Percentiles rank a stretch among this genome's conserved stretches.
phyloP scores from a whole-genome alignment of 495 filamentous ascomycete species.

The Geopyxis carbonaria region DNA sequence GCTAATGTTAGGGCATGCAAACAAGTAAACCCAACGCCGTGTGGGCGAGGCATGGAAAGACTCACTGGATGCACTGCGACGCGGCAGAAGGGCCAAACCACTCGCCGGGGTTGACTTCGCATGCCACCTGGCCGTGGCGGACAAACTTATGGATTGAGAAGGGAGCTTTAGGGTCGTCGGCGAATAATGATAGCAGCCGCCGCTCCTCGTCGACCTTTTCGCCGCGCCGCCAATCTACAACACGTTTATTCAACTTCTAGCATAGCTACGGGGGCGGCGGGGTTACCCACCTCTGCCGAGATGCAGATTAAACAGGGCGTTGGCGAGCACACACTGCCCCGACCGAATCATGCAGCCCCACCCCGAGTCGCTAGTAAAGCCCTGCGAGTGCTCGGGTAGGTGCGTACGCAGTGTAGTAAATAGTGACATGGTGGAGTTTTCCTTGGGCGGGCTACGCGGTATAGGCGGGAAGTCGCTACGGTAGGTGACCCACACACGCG shows the following conservation, averaged over 20 bases:
- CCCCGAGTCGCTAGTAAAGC: slow-evolving; percentile 85
- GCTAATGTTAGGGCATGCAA: slow-evolving; percentile 18
- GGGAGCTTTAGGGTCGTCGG: slow-evolving; percentile 67
- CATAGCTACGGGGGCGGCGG: slow-evolving; percentile 4
- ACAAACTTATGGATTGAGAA: slow-evolving; percentile 96
- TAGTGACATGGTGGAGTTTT: slow-evolving; percentile 49
- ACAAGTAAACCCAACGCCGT: neutral
- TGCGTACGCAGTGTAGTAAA: slow-evolving; percentile 68
- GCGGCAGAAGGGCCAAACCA: slow-evolving; percentile 99
- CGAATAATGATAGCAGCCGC: slow-evolving; percentile 64
- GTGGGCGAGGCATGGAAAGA: slow-evolving; percentile 3
- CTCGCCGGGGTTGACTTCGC: slow-evolving; percentile 87
- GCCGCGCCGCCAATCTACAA: slow-evolving; percentile 66
- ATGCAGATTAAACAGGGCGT: slow-evolving; percentile 51
- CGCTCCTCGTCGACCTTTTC: slow-evolving; percentile 45
- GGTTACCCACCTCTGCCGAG: slow-evolving; percentile 58
- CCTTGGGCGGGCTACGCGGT: slow-evolving; percentile 54
- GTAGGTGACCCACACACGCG: slow-evolving; percentile 92
- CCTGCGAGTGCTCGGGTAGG: slow-evolving; percentile 50
- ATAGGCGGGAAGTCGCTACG: slow-evolving; percentile 75
- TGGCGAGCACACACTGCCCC: slow-evolving; percentile 82
- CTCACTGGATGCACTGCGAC: slow-evolving; percentile 86
- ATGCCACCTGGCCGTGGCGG: slow-evolving; percentile 65
- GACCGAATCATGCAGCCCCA: slow-evolving; percentile 99
- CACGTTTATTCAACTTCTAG: slow-evolving; percentile 17